Percentiles rank a stretch among this genome's conserved stretches.
These are phyloP conservation scores for Lipomyces spencermartinsiae DNA, from an alignment of 805 yeast species.

Conservation along the genomic window DNA sequence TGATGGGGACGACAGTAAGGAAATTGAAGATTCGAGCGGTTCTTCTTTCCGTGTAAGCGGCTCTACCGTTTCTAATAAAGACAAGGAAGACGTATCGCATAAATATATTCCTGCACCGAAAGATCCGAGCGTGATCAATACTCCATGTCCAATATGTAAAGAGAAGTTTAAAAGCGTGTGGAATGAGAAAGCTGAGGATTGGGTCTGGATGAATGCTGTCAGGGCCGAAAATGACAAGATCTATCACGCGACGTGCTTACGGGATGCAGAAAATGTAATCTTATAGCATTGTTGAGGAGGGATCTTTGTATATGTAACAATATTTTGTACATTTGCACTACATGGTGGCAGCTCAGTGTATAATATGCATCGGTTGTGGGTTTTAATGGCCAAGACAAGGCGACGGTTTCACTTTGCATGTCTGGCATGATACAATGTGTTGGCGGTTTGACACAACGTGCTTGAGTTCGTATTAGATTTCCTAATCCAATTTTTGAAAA, in stretches of 20 bases:
- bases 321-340: background rate
- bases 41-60: conserved; percentile 26
- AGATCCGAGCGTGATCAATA: conserved; percentile 61
- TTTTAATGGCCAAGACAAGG: background rate
- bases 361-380: background rate
- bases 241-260: conserved; percentile 71
- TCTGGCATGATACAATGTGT: background rate
- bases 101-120: conserved; percentile 71
- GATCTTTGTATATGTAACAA: background rate
- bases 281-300: conserved; percentile 17
- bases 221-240: conserved; percentile 55
- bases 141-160: conserved; percentile 72
- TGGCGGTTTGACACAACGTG: background rate
- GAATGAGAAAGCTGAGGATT: conserved; percentile 76
- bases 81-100: conserved; percentile 23
- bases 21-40: conserved; percentile 32
- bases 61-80: conserved; percentile 46
- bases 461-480: background rate
- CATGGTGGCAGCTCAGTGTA: background rate
- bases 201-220: conserved; percentile 79
- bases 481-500: background rate
- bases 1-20: conserved; percentile 34
- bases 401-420: background rate
- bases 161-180: conserved; percentile 69
- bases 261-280: conserved; percentile 56